Evolutionary conservation across 495 filamentous ascomycete species (phyloP).

Genomic region (Tuber aestivum): DNA sequence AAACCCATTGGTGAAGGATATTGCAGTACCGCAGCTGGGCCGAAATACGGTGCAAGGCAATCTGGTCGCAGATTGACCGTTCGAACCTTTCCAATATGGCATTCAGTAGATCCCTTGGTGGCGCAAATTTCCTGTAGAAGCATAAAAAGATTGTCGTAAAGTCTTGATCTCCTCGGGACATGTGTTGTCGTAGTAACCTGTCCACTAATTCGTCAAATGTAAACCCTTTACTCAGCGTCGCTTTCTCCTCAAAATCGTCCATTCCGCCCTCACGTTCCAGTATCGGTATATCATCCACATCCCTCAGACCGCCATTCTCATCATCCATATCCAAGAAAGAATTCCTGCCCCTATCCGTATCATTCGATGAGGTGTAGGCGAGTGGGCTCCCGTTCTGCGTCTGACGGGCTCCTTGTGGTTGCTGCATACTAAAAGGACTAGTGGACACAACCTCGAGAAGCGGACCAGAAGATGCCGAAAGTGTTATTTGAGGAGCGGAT

Average conservation of each 20-base stretch:
- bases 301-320: constrained; percentile 50
- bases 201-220: constrained; percentile 87
- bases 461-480: constrained; percentile 30
- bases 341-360: constrained; percentile 41
- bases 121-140: constrained; percentile 89
- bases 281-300: constrained; percentile 58
- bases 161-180: constrained; percentile 78
- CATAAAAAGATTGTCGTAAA: constrained; percentile 83
- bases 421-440: constrained; percentile 41
- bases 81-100: constrained; percentile 71
- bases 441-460: constrained; percentile 38
- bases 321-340: constrained; percentile 59
- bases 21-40: constrained; percentile 77
- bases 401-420: constrained; percentile 19
- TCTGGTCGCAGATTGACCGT: constrained; percentile 56
- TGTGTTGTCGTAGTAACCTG: constrained; percentile 68
- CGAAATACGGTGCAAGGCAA: constrained; percentile 61
- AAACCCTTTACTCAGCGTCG: constrained; percentile 54
- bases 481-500: constrained; percentile 34
- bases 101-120: constrained; percentile 67
- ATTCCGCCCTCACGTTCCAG: constrained; percentile 49
- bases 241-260: constrained; percentile 37
- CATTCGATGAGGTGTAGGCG: constrained; percentile 11
- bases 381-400: constrained; percentile 25
- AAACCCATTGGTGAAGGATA: constrained; percentile 81